Evolutionary conservation across 2,329 filamentous ascomycete species (phyloP).

Genomic region (Fusarium marasasianum): DNA sequence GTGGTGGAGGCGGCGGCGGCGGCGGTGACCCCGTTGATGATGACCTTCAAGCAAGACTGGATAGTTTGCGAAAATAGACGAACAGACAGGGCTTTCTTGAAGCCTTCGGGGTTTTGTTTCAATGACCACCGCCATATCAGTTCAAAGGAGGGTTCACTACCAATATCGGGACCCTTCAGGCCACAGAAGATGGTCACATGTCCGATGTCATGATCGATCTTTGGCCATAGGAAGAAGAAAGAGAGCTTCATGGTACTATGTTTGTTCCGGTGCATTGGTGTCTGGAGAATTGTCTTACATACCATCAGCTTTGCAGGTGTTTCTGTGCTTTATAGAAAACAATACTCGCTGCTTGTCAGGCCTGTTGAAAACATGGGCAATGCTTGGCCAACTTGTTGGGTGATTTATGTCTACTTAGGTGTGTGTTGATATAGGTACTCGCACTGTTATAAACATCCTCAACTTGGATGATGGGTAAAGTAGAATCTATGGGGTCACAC

Average conservation of each 20-base stretch:
- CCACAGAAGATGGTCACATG: background rate
- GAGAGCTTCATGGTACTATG: conserved; percentile 22
- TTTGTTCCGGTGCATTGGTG: conserved; percentile 39
- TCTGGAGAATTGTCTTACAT: conserved; percentile 38
- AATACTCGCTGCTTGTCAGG: conserved; percentile 1
- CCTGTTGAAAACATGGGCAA: background rate
- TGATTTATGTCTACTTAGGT: background rate
- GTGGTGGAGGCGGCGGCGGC: conserved; percentile 61
- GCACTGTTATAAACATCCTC: background rate
- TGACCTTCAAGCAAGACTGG: conserved; percentile 91
- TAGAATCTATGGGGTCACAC: background rate
- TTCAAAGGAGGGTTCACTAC: background rate
- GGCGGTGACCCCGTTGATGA: conserved; percentile 77
- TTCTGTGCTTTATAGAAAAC: conserved; percentile 30
- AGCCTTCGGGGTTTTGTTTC: background rate
- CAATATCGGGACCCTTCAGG: background rate
- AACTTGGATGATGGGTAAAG: background rate
- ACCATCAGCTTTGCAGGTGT: conserved; percentile 26
- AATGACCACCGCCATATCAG: background rate
- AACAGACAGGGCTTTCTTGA: background rate
- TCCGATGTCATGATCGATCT: background rate
- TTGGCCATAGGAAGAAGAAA: background rate
- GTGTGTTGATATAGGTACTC: background rate
- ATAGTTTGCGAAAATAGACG: conserved; percentile 76
- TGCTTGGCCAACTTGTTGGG: background rate